Evolutionary conservation across 345 rosid genomes (phyloP).

Genomic region (Aurinia saxatilis): DNA sequence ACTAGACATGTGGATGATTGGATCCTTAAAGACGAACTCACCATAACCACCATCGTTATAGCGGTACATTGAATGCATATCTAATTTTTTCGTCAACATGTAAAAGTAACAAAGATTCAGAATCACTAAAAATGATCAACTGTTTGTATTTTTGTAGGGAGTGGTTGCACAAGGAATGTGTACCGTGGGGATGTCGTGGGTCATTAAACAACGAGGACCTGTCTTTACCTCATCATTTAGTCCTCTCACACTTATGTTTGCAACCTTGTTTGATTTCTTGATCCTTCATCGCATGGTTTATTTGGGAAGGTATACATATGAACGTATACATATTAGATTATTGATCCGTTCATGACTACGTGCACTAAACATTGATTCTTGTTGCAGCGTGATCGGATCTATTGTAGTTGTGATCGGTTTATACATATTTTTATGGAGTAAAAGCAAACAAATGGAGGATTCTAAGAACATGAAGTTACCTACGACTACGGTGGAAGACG

Average conservation of each 20-base stretch:
- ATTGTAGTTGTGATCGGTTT: slow-evolving; percentile 23
- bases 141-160: slow-evolving; percentile 6
- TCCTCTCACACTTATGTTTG: slow-evolving; percentile 31
- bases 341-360: neutral
- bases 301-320: slow-evolving; percentile 26
- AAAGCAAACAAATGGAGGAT: slow-evolving; percentile 8
- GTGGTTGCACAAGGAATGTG: slow-evolving; percentile 36
- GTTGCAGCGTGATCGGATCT: slow-evolving; percentile 26
- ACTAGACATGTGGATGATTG: slow-evolving; percentile 31
- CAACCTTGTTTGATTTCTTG: slow-evolving; percentile 25
- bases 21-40: slow-evolving; percentile 41
- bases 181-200: slow-evolving; percentile 40
- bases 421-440: slow-evolving; percentile 30
- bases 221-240: slow-evolving; percentile 35
- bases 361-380: no score
- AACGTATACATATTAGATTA: no score
- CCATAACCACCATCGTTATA: slow-evolving; percentile 32
- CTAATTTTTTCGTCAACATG: neutral
- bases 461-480: slow-evolving; percentile 12
- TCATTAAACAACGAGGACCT: slow-evolving; percentile 40
- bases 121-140: neutral
- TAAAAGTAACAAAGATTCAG: neutral
- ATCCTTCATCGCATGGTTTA: slow-evolving; percentile 20
- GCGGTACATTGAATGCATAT: slow-evolving; percentile 25
- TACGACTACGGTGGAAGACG: slow-evolving; percentile 12